A percentile compares a stretch with the other conserved stretches of the same genome.
These are phyloP conservation scores for Cyclostephanos tholiformis DNA, from an alignment of 108 stramenopile species.

Conservation along the genomic window DNA sequence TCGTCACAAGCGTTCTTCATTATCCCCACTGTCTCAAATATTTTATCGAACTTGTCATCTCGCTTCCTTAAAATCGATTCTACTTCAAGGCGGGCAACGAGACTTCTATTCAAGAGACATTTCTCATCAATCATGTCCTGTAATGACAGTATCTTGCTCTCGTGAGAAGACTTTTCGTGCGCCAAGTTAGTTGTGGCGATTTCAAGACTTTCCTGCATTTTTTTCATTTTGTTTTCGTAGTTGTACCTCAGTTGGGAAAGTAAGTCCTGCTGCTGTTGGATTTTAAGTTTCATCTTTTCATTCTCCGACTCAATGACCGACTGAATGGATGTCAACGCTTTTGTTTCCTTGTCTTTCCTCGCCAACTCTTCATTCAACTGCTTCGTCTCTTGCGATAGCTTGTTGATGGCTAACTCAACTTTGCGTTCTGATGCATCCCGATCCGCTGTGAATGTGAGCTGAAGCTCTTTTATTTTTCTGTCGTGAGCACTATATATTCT, in stretches of 20 bases:
- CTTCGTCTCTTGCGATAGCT: not conserved
- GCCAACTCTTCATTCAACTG: not conserved
- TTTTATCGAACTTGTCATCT: slow-evolving; percentile 3
- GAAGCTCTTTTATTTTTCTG: slow-evolving; percentile 10
- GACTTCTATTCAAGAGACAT: slow-evolving; percentile 13
- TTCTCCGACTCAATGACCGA: not conserved
- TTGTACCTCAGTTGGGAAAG: not conserved
- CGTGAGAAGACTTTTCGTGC: slow-evolving; percentile 2
- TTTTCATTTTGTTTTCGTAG: not conserved
- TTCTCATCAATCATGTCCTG: slow-evolving; percentile 1
- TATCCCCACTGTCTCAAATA: not conserved
- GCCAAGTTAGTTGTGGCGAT: slow-evolving; percentile 15
- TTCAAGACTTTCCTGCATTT: slow-evolving; percentile 1
- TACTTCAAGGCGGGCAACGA: not conserved
- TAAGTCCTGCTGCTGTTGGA: slow-evolving; percentile 5
- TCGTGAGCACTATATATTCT: slow-evolving; percentile 7
- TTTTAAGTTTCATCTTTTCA: not conserved
- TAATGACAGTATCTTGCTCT: slow-evolving; percentile 10
- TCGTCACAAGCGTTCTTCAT: not conserved
- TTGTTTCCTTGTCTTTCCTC: not conserved
- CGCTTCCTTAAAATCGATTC: not conserved
- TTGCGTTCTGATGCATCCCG: not conserved
- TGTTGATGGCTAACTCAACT: not conserved
- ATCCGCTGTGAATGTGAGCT: not conserved
- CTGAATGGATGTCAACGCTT: not conserved